These are phyloP conservation scores for Croton laevigatus DNA, from an alignment of 441 rosid species.

Conservation along the genomic window DNA sequence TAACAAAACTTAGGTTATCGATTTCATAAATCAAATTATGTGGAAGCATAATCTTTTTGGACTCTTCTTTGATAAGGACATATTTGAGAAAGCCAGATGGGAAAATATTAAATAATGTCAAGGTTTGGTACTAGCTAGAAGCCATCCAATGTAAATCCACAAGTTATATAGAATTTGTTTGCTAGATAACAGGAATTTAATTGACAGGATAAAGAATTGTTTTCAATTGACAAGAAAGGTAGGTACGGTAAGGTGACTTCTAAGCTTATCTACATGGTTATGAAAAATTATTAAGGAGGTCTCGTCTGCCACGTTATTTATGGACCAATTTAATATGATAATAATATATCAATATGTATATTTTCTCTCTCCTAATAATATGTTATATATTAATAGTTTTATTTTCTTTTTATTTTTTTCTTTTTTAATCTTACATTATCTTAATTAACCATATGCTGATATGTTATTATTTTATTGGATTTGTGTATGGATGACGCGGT, in stretches of 20 bases:
- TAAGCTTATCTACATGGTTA: background rate
- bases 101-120: background rate
- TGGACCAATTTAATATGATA: too few species aligned
- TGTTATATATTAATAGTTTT: too few species aligned
- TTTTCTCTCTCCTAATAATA: constrained; percentile 17
- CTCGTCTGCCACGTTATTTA: too few species aligned
- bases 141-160: too few species aligned
- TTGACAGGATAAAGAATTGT: too few species aligned
- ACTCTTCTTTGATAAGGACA: constrained; percentile 17
- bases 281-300: too few species aligned
- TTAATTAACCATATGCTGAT: too few species aligned
- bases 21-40: constrained; percentile 18
- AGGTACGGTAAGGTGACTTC: constrained; percentile 19
- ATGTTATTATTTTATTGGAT: too few species aligned
- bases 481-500: too few species aligned
- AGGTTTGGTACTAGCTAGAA: background rate
- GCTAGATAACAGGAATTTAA: constrained; percentile 2
- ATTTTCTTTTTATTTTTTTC: too few species aligned
- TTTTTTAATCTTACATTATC: too few species aligned
- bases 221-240: background rate
- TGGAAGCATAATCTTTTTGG: constrained; percentile 7
- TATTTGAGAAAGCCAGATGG: background rate
- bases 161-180: background rate
- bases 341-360: too few species aligned
- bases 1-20: background rate